Percentiles rank a stretch among this genome's conserved stretches.
Conservation (phyloP, 768 basidiomycete genomes). For the Psilocybe cyanescens region DNA sequence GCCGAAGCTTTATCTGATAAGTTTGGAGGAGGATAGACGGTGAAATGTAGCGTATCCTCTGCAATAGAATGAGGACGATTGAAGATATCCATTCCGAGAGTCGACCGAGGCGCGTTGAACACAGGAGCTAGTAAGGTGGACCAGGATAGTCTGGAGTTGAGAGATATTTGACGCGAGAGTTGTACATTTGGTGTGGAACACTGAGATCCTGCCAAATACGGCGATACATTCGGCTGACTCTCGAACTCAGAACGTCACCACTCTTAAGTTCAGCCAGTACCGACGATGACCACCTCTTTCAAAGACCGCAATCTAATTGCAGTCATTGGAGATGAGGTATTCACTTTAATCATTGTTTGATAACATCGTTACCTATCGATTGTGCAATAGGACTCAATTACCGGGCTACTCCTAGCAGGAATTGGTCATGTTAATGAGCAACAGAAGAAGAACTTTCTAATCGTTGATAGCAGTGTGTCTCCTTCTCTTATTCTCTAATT, state of each 20-base stretch:
- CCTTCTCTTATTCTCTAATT: not conserved
- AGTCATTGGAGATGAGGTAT: slow-evolving; percentile 96
- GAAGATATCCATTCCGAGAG: slow-evolving; percentile 62
- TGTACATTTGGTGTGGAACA: not conserved
- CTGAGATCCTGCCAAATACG: slow-evolving; percentile 15
- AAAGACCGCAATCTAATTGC: slow-evolving; percentile 90
- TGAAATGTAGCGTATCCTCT: slow-evolving; percentile 85
- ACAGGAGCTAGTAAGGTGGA: not conserved
- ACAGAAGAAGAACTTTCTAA: slow-evolving; percentile 97
- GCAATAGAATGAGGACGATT: slow-evolving; percentile 77
- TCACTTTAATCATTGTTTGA: slow-evolving; percentile 11
- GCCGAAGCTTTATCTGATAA: slow-evolving; percentile 62
- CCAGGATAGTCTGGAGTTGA: not conserved
- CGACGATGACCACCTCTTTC: slow-evolving; percentile 58
- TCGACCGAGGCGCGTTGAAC: not conserved
- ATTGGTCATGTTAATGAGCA: slow-evolving; percentile 89
- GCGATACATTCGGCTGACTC: slow-evolving; percentile 11
- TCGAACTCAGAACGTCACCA: not conserved
- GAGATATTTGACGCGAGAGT: not conserved
- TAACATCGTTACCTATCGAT: slow-evolving; percentile 11
- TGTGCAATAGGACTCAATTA: slow-evolving; percentile 85
- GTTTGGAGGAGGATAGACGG: slow-evolving; percentile 62
- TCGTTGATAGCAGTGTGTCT: slow-evolving; percentile 90
- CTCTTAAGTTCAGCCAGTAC: slow-evolving; percentile 3
- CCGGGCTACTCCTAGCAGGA: slow-evolving; percentile 93